A percentile compares a stretch with the other conserved stretches of the same genome.
Conservation (phyloP, 345 rosid genomes). For the Zanthoxylum bungeanum region DNA sequence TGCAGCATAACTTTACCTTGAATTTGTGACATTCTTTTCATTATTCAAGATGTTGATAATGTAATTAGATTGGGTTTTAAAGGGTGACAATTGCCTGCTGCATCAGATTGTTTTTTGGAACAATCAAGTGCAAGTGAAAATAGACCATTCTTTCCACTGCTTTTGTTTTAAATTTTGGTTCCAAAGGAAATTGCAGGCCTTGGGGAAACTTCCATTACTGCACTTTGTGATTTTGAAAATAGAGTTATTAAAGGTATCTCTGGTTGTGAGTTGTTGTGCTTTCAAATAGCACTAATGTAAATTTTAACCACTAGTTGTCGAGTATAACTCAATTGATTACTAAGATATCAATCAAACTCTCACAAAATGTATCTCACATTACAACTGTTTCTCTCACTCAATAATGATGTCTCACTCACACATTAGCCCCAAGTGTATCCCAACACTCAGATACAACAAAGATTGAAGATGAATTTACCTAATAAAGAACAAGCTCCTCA, state of each 20-base stretch:
- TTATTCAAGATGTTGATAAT: conserved; percentile 22
- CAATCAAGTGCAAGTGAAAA: conserved; percentile 13
- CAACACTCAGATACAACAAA: too few relatives aligned
- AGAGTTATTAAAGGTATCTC: background rate
- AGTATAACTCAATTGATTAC: too few relatives aligned
- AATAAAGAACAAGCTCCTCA: too few relatives aligned
- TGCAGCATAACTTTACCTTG: conserved; percentile 20
- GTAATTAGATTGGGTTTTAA: conserved; percentile 22
- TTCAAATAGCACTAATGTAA: too few relatives aligned
- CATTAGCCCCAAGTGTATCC: too few relatives aligned
- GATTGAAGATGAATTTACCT: too few relatives aligned
- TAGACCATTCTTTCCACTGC: conserved; percentile 7
- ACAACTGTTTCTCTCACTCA: too few relatives aligned
- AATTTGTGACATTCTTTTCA: conserved; percentile 14
- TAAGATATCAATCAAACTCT: too few relatives aligned
- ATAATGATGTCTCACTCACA: too few relatives aligned
- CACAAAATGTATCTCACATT: too few relatives aligned
- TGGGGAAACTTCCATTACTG: background rate
- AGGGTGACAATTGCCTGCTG: background rate
- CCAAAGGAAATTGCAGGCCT: background rate
- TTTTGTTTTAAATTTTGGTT: background rate
- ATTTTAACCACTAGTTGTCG: too few relatives aligned
- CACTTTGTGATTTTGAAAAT: background rate
- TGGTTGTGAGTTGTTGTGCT: too few relatives aligned
- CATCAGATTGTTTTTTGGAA: conserved; percentile 18